Conservation (phyloP, 768 basidiomycete genomes). For the Hebeloma cylindrosporum region DNA sequence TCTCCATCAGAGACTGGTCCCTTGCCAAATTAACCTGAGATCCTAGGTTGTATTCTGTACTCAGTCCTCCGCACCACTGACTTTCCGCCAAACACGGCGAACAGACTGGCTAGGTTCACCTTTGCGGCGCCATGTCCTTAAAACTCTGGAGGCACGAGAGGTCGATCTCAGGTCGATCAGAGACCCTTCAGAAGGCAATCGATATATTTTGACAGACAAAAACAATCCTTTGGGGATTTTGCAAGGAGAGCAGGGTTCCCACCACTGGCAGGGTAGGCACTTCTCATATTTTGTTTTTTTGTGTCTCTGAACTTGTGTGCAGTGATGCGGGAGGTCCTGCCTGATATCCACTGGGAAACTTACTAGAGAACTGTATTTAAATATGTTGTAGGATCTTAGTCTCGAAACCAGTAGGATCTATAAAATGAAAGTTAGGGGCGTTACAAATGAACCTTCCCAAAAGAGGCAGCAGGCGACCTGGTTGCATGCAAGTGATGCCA, state of each 20-base stretch:
- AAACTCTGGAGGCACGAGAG: slow-evolving; percentile 52
- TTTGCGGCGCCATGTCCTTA: slow-evolving; percentile 61
- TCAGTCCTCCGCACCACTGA: slow-evolving; percentile 47
- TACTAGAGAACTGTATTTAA: slow-evolving; percentile 42
- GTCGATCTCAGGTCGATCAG: slow-evolving; percentile 45
- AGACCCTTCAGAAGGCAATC: slow-evolving; percentile 36
- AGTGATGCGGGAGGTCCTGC: slow-evolving; percentile 83
- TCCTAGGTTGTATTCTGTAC: slow-evolving; percentile 84
- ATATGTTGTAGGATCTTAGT: not conserved
- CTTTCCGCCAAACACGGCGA: slow-evolving; percentile 54
- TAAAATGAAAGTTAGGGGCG: not conserved
- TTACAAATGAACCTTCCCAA: slow-evolving; percentile 2
- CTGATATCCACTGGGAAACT: slow-evolving; percentile 74
- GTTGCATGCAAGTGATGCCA: not conserved
- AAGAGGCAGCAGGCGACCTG: slow-evolving; percentile 1
- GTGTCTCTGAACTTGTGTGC: slow-evolving; percentile 8
- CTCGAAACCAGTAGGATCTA: slow-evolving; percentile 1
- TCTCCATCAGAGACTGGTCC: not conserved
- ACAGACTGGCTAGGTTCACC: slow-evolving; percentile 70
- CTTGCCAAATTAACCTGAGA: not conserved
- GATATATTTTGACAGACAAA: slow-evolving; percentile 61
- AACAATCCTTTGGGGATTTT: slow-evolving; percentile 62
- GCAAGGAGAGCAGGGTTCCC: slow-evolving; percentile 62
- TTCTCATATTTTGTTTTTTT: slow-evolving; percentile 1
- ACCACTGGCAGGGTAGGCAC: slow-evolving; percentile 75